Base-by-base conservation (phyloP, 129 eudicot genomes). In the Flaveria trinervia region DNA sequence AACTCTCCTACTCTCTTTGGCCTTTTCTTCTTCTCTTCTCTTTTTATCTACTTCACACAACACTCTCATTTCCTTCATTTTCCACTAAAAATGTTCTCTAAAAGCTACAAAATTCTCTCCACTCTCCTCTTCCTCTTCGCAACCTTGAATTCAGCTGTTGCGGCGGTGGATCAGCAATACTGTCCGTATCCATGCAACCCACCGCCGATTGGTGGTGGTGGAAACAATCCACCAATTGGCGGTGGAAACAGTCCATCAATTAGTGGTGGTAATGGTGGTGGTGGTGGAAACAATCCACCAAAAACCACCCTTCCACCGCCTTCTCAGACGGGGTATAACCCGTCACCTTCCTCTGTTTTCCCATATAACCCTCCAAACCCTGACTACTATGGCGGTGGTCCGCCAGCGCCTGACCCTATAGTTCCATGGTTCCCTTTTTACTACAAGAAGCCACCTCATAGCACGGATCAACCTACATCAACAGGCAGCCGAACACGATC, bases 101-200 rank as follows among this genome's bases (percentile, higher is more conserved):
- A 70, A 30, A 71, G 67, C 75, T 68, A 66, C 51, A 28, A 78
- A 57, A 59, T 79, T 62, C 88, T 87, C 79, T 76, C 84, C 30
- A 72, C 72, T 71, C n/a, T 81, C 45, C 65, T 79, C 30, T 54
- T 86, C 18, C 56, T 80, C 71, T 72, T 45, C 70, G 70, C 69
- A 39, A n/a, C 80, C 57, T 22, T 81, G 49, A 11, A 65, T 52
- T 23, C 57, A 65, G 73, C 71, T 13, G 51, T 82, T 66, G 9
- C 33, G 13, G 65, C 73, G 67, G 76, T 84, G 57, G 62, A 85
- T 9, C 93, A 80, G 43, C 79, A 84, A 68, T 36, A 36, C 41
- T 91, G 97, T 55, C 87, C 88, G 6, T 91, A 91, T 57, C 97
- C 97, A n/a, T 91, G 97, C 64, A 86, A 85, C 66, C 97, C 97